phyloP scores from a whole-genome alignment of 768 basidiomycete genomes.

The Aureoboletus auriporus region DNA sequence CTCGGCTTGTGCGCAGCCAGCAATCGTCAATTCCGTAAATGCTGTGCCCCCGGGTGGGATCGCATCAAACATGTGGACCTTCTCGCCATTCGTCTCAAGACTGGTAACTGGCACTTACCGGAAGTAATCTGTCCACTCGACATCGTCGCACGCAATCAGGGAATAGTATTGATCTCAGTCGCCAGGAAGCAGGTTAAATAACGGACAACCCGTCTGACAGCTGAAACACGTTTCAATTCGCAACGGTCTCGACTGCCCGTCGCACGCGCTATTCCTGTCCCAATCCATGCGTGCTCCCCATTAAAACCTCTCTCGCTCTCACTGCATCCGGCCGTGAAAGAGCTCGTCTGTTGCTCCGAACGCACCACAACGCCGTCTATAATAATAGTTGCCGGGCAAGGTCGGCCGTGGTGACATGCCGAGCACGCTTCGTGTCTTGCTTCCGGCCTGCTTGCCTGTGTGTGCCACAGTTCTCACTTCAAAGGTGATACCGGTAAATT shows the following conservation, averaged over 20 bases:
- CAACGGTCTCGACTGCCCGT: background rate
- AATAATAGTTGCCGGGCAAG: too few species aligned
- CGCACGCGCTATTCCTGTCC: background rate
- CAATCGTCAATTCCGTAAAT: background rate
- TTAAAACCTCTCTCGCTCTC: too few species aligned
- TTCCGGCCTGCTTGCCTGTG: background rate
- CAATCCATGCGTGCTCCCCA: too few species aligned
- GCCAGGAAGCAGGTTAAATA: background rate
- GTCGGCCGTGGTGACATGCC: background rate
- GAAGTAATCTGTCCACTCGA: background rate
- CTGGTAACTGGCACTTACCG: background rate
- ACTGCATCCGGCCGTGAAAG: too few species aligned
- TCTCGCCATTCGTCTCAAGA: background rate
- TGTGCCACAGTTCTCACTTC: too few species aligned
- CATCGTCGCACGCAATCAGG: background rate
- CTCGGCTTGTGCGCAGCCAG: background rate
- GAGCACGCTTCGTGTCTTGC: background rate
- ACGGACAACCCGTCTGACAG: background rate
- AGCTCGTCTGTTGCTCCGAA: too few species aligned
- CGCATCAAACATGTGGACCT: slow-evolving; percentile 2
- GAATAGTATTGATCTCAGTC: too few species aligned
- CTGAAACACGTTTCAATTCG: background rate
- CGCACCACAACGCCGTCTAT: background rate
- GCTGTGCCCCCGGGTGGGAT: slow-evolving; percentile 1
- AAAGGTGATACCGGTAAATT: too few species aligned